Evolutionary conservation across 2,329 filamentous ascomycete species (phyloP), one percentile per base, ranked within the genome.

Genomic region (Colletotrichum tanaceti): DNA sequence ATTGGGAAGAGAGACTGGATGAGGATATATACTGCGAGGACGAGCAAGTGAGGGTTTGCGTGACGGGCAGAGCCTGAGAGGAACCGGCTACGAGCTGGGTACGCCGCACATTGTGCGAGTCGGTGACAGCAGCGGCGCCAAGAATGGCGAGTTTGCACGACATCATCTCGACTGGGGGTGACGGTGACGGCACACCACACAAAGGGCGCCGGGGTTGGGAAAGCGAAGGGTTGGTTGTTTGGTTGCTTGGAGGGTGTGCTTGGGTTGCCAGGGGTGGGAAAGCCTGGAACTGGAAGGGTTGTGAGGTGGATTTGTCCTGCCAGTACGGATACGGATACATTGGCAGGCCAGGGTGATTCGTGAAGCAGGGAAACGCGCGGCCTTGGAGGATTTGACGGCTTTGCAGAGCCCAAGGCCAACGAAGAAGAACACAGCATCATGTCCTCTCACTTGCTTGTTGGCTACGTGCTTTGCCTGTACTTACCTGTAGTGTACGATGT

Each of bases 111-210:
- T 47, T 52, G 55, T 65, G 55, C 38, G 65, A 68, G 62, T 65
- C 65, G 65, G 62, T 68, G 62, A 61, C 65, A 68, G 65, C 65
- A 60, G 62, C 28, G 22, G 16, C 57, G 65, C 65, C 65, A 68
- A 68, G 65, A 55, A 68, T 65, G 62, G 62, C 65, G 65, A 68
- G 65, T 60, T 68, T 65, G 62, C 65, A 68, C 65, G 62, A 68
- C 65, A 65, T 68, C 65, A 68, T 68, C 65, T 65, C 38, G 50
- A 55, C 49, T 38, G 44, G 49, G 65, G 65, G 59, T 58, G 43
- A 28, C 43, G 13, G 55, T 58, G 52, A 44, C 49, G 10, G 55
- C 65, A 68, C 28, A 28, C 28, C 28, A 28, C 28, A 7, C 28
- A 28, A 28, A 28, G n/a, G 3, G 28, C 3, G 28, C 65, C 22